phyloP scores from a whole-genome alignment of 2,329 filamentous ascomycete genomes.

The Lasiodiplodia sp. region DNA sequence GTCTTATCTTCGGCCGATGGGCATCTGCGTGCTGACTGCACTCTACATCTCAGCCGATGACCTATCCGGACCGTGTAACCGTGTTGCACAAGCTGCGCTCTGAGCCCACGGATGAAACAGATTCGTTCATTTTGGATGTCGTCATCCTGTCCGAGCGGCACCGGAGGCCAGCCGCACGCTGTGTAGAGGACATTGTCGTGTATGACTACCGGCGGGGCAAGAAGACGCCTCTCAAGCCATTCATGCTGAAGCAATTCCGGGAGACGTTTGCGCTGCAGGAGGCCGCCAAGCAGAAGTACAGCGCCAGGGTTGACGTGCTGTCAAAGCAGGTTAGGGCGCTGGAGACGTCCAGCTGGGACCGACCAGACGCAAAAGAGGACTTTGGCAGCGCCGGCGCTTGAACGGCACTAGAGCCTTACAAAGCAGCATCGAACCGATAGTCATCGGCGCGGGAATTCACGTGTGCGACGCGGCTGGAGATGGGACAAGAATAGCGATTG shows the following conservation, averaged over 20 bases:
- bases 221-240: constrained; percentile 66
- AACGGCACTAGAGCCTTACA: constrained; percentile 2
- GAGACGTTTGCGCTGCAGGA: constrained; percentile 69
- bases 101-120: constrained; percentile 57
- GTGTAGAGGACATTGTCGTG: constrained; percentile 78
- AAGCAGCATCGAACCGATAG: neutral
- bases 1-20: constrained; percentile 15
- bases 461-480: neutral
- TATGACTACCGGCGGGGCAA: constrained; percentile 73
- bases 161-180: constrained; percentile 74
- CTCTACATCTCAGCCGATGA: constrained; percentile 65
- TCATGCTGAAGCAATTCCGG: constrained; percentile 68
- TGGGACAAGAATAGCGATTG: neutral
- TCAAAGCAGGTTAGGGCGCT: constrained; percentile 65
- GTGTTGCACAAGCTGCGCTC: constrained; percentile 79
- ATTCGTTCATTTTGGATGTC: constrained; percentile 67
- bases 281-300: constrained; percentile 61
- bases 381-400: constrained; percentile 46
- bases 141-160: constrained; percentile 78
- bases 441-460: constrained; percentile 6
- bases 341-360: constrained; percentile 78
- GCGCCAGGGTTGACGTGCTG: constrained; percentile 63
- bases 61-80: constrained; percentile 80
- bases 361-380: constrained; percentile 74
- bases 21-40: constrained; percentile 20